Evolutionary conservation across 148 eudicot genomes (phyloP).

Genomic region (Amaranthus palmeri): DNA sequence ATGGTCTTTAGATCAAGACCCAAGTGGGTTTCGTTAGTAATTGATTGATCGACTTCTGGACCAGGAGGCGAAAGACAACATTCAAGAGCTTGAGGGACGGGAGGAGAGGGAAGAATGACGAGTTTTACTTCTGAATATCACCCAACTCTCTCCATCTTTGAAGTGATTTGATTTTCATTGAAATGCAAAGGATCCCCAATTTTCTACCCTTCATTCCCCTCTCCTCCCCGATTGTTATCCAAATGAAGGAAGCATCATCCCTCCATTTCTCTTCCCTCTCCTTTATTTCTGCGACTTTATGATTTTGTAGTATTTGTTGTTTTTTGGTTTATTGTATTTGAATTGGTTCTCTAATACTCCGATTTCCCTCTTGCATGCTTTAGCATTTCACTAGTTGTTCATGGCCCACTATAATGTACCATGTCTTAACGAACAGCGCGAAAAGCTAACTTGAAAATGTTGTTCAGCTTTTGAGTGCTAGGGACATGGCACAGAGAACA

Average conservation of each 20-base stretch:
- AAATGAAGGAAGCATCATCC: neutral
- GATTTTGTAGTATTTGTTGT: neutral
- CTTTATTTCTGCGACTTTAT: neutral
- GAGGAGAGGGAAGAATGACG: too few relatives aligned
- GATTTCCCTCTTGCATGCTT: neutral
- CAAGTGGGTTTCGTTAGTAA: neutral
- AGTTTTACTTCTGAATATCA: too few relatives aligned
- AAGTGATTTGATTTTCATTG: too few relatives aligned
- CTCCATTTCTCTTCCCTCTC: neutral
- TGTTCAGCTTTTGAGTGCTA: constrained; percentile 77
- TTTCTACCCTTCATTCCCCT: too few relatives aligned
- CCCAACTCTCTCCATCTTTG: too few relatives aligned
- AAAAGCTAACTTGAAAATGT: constrained; percentile 9
- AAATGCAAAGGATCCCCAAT: too few relatives aligned
- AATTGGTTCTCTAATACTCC: neutral
- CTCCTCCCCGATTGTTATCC: neutral
- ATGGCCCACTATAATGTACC: neutral
- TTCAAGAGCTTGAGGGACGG: neutral
- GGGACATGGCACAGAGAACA: constrained; percentile 90
- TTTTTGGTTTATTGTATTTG: neutral
- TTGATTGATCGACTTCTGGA: neutral
- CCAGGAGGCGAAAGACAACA: neutral
- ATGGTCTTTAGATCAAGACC: neutral
- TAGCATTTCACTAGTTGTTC: neutral
- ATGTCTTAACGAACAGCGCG: neutral